A percentile compares a stretch with the other conserved stretches of the same genome.
phyloP scores from a whole-genome alignment of 768 basidiomycete species.

The Boletellus ananas region DNA sequence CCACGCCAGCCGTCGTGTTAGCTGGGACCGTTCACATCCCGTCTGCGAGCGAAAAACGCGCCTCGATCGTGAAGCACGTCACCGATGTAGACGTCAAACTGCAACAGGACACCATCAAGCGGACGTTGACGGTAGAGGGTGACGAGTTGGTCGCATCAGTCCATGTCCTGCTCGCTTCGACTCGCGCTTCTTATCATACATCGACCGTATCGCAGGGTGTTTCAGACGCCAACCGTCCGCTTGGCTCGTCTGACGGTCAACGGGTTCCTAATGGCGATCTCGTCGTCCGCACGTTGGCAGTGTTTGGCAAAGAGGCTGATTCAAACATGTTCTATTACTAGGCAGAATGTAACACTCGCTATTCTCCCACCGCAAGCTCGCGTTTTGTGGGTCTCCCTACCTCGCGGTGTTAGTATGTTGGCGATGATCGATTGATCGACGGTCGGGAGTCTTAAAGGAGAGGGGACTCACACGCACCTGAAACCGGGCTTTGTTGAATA shows the following conservation, averaged over 20 bases:
- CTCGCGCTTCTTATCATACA: slow-evolving; percentile 1
- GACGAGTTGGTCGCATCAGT: slow-evolving; percentile 75
- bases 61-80: slow-evolving; percentile 73
- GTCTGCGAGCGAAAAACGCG: slow-evolving; percentile 70
- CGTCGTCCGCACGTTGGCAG: slow-evolving; percentile 74
- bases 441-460: no score
- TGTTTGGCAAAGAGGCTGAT: slow-evolving; percentile 74
- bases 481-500: no score
- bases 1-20: background rate
- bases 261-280: slow-evolving; percentile 87
- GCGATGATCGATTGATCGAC: no score
- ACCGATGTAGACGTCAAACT: slow-evolving; percentile 87
- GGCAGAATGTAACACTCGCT: no score
- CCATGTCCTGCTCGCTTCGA: background rate
- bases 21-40: slow-evolving; percentile 71
- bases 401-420: no score
- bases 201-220: slow-evolving; percentile 49
- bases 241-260: slow-evolving; percentile 80
- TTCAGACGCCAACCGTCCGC: slow-evolving; percentile 76
- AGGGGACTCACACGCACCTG: no score
- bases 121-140: slow-evolving; percentile 63
- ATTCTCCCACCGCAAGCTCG: no score
- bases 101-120: slow-evolving; percentile 74
- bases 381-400: no score
- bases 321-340: no score